These are phyloP conservation scores for Kazachstania psychrophila DNA, from an alignment of 805 yeast species.

Conservation along the genomic window DNA sequence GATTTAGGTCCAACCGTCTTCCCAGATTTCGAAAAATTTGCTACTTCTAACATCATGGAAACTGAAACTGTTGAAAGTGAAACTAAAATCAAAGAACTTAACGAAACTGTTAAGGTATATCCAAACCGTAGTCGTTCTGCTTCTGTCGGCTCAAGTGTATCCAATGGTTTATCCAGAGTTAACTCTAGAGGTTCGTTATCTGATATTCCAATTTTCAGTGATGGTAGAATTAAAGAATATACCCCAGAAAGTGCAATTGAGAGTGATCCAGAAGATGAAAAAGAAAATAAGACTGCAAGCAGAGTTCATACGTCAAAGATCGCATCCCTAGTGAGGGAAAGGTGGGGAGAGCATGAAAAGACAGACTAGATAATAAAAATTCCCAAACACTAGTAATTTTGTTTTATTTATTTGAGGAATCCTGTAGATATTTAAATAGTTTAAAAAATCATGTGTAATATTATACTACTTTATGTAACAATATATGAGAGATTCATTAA, in stretches of 20 bases:
- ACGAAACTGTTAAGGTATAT: slow-evolving; percentile 5
- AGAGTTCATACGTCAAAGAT: slow-evolving; percentile 13
- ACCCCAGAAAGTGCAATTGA: slow-evolving; percentile 1
- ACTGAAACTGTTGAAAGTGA: slow-evolving; percentile 3
- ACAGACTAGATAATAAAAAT: slow-evolving; percentile 7
- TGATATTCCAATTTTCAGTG: slow-evolving; percentile 51
- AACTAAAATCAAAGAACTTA: slow-evolving; percentile 3
- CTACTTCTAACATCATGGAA: slow-evolving; percentile 2
- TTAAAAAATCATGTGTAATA: too few species aligned
- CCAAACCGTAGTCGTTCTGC: slow-evolving; percentile 22
- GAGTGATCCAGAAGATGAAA: slow-evolving; percentile 3
- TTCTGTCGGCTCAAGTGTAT: slow-evolving; percentile 32
- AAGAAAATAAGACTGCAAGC: slow-evolving; percentile 3
- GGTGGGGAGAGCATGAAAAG: slow-evolving; percentile 19
- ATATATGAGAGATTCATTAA: too few species aligned
- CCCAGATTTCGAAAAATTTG: slow-evolving; percentile 63
- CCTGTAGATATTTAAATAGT: not conserved
- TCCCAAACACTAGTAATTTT: too few species aligned
- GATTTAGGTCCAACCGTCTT: slow-evolving; percentile 76
- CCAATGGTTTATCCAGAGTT: slow-evolving; percentile 54
- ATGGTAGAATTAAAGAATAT: slow-evolving; percentile 8
- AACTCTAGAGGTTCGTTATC: slow-evolving; percentile 54
- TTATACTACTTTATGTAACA: too few species aligned
- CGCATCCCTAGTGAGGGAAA: slow-evolving; percentile 21
- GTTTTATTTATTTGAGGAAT: too few species aligned